Base-by-base conservation (phyloP, 2,329 filamentous ascomycete genomes). In the Fusarium duplospermum region DNA sequence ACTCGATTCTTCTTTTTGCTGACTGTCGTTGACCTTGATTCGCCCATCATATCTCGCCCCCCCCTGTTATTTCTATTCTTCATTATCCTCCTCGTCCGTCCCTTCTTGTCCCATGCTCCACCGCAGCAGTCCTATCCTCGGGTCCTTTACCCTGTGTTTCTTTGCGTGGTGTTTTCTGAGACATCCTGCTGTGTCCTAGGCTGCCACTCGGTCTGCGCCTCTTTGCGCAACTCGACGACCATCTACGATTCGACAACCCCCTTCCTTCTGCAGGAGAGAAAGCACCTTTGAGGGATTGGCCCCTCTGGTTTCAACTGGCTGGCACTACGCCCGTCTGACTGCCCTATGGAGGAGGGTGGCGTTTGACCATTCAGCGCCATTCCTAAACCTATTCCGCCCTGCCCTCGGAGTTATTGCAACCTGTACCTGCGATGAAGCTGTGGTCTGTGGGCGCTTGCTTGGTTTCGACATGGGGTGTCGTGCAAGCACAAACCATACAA, bases 401-500 rank as follows among this genome's bases (percentile, higher is more conserved):
- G 38, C 38, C 31, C 56, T 29, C 52, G n/a, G 52, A 62, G 24
- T 33, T 31, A 45, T 59, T 62, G 47, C 67, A 50, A 33, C 50
- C 31, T 22, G 60, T 59, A 62, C 58, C 64, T 73, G 74, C 72
- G 69, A 79, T 79, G 77, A 79, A 77, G 74, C 64, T 68, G 67
- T 73, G 66, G 62, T 61, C 74, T 45, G 62, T 69, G 58, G 67
- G 63, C 45, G 67, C 62, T 74, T 72, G 64, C 58, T 66, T 78
- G 72, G 69, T 70, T 71, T 77, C 75, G 66, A 72, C 59, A 70
- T 76, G 73, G 69, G 65, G 69, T 57, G 61, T 77, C 29, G 72
- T 71, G 56, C 70, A 76, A 64, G 77, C 75, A 22, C 81, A 81
- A 65, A 75, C 87, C 22, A 83, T 89, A 16, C 83, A 86, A 74